Evolutionary conservation across 352 stramenopile species (phyloP).

Genomic region (Saprolegnia parasitica): DNA sequence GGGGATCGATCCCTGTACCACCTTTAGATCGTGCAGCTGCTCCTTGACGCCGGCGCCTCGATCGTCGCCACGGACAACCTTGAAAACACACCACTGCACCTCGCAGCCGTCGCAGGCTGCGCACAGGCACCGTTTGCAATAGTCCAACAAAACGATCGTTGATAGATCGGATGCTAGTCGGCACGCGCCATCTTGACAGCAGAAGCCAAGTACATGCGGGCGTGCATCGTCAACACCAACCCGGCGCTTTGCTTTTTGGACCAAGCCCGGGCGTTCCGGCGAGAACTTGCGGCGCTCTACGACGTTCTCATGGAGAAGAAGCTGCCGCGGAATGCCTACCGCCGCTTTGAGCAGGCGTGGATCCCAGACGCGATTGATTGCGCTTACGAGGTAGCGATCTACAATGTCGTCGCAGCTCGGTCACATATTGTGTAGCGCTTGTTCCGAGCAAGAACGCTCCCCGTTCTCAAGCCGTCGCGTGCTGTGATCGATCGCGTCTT

Average conservation of each 20-base stretch:
- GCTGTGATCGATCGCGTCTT: constrained; percentile 6
- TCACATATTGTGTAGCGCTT: neutral
- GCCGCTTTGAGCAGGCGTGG: constrained; percentile 61
- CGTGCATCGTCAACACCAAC: constrained; percentile 28
- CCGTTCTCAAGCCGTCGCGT: neutral
- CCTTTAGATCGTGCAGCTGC: constrained; percentile 29
- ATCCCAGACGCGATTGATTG: constrained; percentile 43
- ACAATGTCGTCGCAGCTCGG: neutral
- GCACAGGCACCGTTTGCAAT: constrained; percentile 12
- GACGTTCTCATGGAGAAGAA: constrained; percentile 51
- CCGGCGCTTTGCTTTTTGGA: constrained; percentile 6
- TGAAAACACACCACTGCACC: constrained; percentile 63
- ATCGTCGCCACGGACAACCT: constrained; percentile 53
- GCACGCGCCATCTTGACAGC: neutral
- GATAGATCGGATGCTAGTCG: neutral
- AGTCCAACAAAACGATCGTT: neutral
- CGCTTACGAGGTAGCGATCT: neutral
- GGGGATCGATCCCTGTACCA: neutral
- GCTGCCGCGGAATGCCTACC: constrained; percentile 55
- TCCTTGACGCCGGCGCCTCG: constrained; percentile 42
- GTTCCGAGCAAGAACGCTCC: neutral
- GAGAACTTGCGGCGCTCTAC: constrained; percentile 24
- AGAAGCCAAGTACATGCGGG: constrained; percentile 11
- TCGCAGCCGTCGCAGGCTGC: constrained; percentile 54
- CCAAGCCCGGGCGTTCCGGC: constrained; percentile 4